These are phyloP conservation scores for Lichtheimia ornata DNA, from an alignment of 371 early-diverging fungal species.

Conservation along the genomic window DNA sequence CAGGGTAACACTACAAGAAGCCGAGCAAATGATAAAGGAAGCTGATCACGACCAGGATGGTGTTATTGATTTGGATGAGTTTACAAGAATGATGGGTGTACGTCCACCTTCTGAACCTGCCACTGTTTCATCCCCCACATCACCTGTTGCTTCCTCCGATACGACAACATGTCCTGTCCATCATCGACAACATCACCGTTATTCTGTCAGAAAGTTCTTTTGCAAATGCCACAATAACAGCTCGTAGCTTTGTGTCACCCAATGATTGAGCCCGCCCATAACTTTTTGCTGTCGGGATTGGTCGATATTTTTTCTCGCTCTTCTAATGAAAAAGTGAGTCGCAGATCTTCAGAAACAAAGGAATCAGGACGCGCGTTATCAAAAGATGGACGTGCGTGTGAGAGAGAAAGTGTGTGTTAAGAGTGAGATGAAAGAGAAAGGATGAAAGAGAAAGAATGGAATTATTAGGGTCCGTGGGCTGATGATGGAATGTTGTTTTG, in stretches of 20 bases:
- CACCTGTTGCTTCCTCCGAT: neutral
- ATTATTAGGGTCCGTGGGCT: too few species aligned
- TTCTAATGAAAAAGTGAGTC: neutral
- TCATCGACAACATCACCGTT: conserved; percentile 22
- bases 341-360: neutral
- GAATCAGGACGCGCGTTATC: neutral
- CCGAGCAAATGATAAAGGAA: conserved; percentile 39
- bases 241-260: neutral
- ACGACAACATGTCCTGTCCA: conserved; percentile 11
- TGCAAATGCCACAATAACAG: conserved; percentile 24
- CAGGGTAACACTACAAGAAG: conserved; percentile 32
- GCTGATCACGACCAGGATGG: conserved; percentile 44
- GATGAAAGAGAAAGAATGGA: too few species aligned
- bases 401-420: neutral
- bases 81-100: conserved; percentile 45
- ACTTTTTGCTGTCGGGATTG: neutral
- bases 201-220: conserved; percentile 33
- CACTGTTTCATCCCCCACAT: conserved; percentile 5
- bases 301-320: neutral
- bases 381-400: neutral
- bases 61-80: conserved; percentile 44
- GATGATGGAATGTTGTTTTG: too few species aligned
- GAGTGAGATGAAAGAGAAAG: neutral
- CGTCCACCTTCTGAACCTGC: conserved; percentile 9
- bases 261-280: too few species aligned